phyloP scores from a whole-genome alignment of 805 yeast species.

The Isabelozyma rhagii region DNA sequence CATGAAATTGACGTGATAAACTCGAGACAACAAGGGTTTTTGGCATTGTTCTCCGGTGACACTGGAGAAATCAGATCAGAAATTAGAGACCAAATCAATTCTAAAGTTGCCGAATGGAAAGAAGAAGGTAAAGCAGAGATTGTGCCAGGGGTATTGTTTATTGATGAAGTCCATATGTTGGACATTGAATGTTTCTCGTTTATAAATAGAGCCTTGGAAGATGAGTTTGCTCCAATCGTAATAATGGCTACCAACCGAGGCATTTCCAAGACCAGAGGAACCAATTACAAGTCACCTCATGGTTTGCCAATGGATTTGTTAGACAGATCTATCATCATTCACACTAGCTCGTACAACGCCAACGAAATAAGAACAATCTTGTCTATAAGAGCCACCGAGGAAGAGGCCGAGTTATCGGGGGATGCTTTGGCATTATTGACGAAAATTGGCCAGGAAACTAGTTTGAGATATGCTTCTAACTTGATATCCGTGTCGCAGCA shows the following conservation, averaged over 20 bases:
- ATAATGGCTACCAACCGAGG: conserved; percentile 99
- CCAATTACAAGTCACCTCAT: conserved; percentile 91
- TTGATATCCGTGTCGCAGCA: conserved; percentile 87
- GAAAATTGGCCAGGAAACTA: conserved; percentile 84
- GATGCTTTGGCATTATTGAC: conserved; percentile 88
- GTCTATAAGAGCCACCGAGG: conserved; percentile 88
- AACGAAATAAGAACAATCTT: conserved; percentile 86
- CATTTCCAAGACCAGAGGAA: conserved; percentile 87
- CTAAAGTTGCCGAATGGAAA: conserved; percentile 96
- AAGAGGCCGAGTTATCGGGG: conserved; percentile 76
- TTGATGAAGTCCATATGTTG: conserved; percentile 97
- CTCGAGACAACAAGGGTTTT: conserved; percentile 95
- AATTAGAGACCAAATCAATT: conserved; percentile 93
- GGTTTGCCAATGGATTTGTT: conserved; percentile 95
- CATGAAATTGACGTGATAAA: conserved; percentile 98
- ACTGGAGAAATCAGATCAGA: conserved; percentile 97
- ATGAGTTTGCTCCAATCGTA: conserved; percentile 94
- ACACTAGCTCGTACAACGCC: conserved; percentile 71
- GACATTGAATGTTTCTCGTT: conserved; percentile 97
- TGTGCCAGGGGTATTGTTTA: conserved; percentile 95
- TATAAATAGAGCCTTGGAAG: conserved; percentile 93
- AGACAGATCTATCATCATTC: conserved; percentile 90
- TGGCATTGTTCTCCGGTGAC: conserved; percentile 92
- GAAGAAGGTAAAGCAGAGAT: conserved; percentile 99
- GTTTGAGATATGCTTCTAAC: conserved; percentile 89